These are phyloP conservation scores for Exophiala sp. DNA, from an alignment of 2,329 filamentous ascomycete genomes.

Conservation along the genomic window DNA sequence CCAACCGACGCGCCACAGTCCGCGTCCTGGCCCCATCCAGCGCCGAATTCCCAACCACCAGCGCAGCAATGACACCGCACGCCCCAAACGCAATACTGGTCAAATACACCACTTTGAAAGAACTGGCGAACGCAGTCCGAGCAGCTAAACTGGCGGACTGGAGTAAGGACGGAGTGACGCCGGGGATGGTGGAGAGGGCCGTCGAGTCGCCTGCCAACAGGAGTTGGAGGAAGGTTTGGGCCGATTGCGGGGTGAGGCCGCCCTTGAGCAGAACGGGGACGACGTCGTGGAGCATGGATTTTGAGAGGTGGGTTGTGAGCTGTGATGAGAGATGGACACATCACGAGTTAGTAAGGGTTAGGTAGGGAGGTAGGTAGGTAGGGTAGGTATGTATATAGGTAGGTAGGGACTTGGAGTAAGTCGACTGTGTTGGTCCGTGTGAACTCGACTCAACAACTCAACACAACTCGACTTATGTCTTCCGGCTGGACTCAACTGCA, in stretches of 20 bases:
- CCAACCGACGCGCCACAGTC: too few relatives aligned
- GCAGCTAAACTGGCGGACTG: slow-evolving; percentile 1
- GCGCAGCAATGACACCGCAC: slow-evolving; percentile 1
- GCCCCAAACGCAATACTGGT: neutral
- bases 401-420: too few relatives aligned
- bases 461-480: too few relatives aligned
- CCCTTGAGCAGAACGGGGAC: slow-evolving; percentile 2
- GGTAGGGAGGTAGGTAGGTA: too few relatives aligned
- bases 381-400: too few relatives aligned
- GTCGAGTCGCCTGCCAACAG: slow-evolving; percentile 2
- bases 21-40: slow-evolving; percentile 1
- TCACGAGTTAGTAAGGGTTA: too few relatives aligned
- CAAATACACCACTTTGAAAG: slow-evolving; percentile 5
- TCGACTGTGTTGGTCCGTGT: too few relatives aligned
- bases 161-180: slow-evolving; percentile 2
- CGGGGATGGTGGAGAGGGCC: slow-evolving; percentile 1
- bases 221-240: neutral
- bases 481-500: too few relatives aligned
- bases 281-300: neutral
- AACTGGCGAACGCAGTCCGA: slow-evolving; percentile 2
- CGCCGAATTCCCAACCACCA: neutral
- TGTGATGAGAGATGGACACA: too few relatives aligned
- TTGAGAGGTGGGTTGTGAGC: neutral
- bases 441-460: too few relatives aligned
- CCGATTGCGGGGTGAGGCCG: slow-evolving; percentile 1